phyloP scores from a whole-genome alignment of 2,329 filamentous ascomycete species.

The Ustulina deusta region DNA sequence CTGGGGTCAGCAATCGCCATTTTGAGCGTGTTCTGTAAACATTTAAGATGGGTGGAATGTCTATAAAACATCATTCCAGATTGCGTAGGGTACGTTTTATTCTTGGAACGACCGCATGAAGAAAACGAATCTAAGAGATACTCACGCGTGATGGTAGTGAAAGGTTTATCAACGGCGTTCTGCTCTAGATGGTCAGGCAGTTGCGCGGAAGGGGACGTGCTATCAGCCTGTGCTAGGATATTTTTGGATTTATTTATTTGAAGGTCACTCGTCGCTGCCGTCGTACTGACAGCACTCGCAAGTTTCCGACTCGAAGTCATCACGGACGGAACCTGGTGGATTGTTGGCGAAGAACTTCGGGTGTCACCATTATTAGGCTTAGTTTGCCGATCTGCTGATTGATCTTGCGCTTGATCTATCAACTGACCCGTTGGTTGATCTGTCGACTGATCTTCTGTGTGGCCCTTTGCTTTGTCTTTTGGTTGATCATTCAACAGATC shows the following conservation, averaged over 20 bases:
- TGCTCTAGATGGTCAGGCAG: not conserved
- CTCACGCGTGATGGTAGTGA: constrained; percentile 31
- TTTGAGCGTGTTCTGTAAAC: not conserved
- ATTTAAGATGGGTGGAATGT: not conserved
- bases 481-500: not conserved
- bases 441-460: not conserved
- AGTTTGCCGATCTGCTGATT: not conserved
- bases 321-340: not conserved
- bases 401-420: not conserved
- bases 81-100: not conserved
- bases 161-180: constrained; percentile 1
- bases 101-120: not conserved
- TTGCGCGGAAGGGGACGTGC: not conserved
- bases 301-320: not conserved
- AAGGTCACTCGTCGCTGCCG: not conserved
- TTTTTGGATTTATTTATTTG: constrained; percentile 1
- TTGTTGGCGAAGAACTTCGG: not conserved
- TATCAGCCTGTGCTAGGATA: not conserved
- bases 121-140: not conserved
- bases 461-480: not conserved
- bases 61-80: not conserved
- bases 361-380: not conserved
- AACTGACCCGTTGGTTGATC: not conserved
- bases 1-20: constrained; percentile 13
- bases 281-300: not conserved